Percentiles rank a stretch among this genome's conserved stretches.
phyloP scores from a whole-genome alignment of 176 grass and related monocot species.

The Carex kokanica region DNA sequence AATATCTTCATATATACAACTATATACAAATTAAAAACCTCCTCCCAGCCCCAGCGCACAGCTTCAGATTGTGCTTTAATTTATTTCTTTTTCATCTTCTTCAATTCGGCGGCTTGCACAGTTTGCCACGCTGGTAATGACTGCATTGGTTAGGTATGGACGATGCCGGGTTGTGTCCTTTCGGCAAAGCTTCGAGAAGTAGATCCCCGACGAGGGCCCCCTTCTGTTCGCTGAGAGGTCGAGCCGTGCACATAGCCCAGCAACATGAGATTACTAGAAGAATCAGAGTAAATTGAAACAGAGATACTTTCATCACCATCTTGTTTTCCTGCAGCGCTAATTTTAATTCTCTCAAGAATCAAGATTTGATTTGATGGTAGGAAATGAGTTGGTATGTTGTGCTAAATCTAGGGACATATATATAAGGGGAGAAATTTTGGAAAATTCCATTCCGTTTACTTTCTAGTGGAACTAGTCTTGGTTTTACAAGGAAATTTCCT shows the following conservation, averaged over 20 bases:
- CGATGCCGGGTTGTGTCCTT: background rate
- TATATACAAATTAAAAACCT: background rate
- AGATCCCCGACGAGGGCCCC: background rate
- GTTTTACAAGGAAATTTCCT: background rate
- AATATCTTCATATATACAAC: background rate
- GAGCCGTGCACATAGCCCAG: slow-evolving; percentile 1
- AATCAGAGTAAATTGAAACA: slow-evolving; percentile 16
- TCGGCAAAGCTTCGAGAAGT: slow-evolving; percentile 10
- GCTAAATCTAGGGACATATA: background rate
- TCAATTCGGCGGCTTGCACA: background rate
- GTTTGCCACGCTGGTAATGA: background rate
- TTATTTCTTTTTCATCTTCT: background rate
- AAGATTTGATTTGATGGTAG: background rate
- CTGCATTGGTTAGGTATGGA: slow-evolving; percentile 2
- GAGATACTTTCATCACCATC: slow-evolving; percentile 18
- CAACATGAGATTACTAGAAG: slow-evolving; percentile 14
- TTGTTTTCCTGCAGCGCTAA: background rate
- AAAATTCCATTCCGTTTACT: background rate
- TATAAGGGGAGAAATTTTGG: slow-evolving; percentile 2
- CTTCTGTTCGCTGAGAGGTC: slow-evolving; percentile 8
- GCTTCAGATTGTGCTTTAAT: background rate
- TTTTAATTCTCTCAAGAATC: background rate
- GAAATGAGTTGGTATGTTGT: background rate
- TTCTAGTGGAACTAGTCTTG: background rate
- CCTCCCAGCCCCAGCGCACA: background rate